These are phyloP conservation scores for Saccharomyces hybrid DNA, from an alignment of 1,139 yeast species.

Conservation along the genomic window DNA sequence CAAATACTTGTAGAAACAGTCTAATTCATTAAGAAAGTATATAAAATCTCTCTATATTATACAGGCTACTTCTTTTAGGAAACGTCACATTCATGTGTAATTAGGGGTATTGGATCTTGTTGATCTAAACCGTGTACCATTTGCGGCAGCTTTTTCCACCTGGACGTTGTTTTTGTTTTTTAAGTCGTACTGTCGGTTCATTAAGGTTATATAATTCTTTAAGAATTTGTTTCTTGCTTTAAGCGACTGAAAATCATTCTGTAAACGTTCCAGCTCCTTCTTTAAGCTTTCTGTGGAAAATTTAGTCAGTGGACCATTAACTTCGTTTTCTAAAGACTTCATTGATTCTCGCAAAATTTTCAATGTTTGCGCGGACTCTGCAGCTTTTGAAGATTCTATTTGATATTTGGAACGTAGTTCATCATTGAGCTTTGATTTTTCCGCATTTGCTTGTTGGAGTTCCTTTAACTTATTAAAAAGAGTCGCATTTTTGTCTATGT, in stretches of 20 bases:
- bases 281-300: constrained; percentile 25
- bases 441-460: constrained; percentile 30
- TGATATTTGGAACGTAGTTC: constrained; percentile 45
- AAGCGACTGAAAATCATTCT: constrained; percentile 10
- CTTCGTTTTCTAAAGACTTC: constrained; percentile 32
- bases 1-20: not conserved
- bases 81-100: constrained; percentile 13
- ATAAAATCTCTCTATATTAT: not conserved
- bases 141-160: constrained; percentile 5
- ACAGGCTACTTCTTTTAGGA: not conserved
- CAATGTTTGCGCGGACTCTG: constrained; percentile 38
- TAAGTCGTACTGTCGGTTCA: constrained; percentile 16
- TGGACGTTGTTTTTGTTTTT: constrained; percentile 4
- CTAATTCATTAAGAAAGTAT: not conserved
- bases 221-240: constrained; percentile 18
- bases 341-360: constrained; percentile 31
- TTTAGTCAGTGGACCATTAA: constrained; percentile 18
- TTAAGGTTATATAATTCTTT: constrained; percentile 16
- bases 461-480: constrained; percentile 10
- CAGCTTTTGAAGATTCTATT: constrained; percentile 47
- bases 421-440: constrained; percentile 36
- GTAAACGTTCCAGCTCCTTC: constrained; percentile 7
- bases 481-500: not conserved
- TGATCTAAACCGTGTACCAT: constrained; percentile 12
- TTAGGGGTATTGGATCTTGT: constrained; percentile 24